Conservation (phyloP, 345 rosid species). For the Acer yangbiense region DNA sequence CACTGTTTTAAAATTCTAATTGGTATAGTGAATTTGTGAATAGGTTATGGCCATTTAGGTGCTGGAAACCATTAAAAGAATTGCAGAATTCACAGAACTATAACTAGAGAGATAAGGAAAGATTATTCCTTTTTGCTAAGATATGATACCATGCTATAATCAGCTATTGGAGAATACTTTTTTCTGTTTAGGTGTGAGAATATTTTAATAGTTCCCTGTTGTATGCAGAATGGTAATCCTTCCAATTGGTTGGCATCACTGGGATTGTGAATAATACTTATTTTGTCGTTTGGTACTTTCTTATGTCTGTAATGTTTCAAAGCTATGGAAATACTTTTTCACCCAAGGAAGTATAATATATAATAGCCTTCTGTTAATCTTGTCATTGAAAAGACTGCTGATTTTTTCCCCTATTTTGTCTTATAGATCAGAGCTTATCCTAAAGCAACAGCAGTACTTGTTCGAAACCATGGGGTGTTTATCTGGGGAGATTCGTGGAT, state of each 20-base stretch:
- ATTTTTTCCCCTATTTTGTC: background rate
- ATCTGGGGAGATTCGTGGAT: constrained; percentile 77
- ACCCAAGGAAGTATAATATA: background rate
- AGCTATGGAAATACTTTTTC: too few relatives aligned
- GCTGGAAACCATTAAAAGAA: background rate
- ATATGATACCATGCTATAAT: background rate
- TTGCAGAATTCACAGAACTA: background rate
- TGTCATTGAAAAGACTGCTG: background rate
- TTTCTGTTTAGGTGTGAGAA: background rate
- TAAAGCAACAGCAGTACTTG: constrained; percentile 61
- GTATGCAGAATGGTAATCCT: background rate
- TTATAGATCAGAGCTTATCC: constrained; percentile 54
- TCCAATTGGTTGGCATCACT: background rate
- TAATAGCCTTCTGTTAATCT: background rate
- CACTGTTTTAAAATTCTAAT: background rate
- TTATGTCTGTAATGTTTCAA: too few relatives aligned
- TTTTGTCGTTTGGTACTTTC: background rate
- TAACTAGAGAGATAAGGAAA: background rate
- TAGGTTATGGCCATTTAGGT: background rate
- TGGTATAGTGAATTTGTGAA: background rate
- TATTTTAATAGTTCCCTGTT: background rate
- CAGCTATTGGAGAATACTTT: background rate
- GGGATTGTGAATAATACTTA: background rate
- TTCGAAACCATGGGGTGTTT: constrained; percentile 61
- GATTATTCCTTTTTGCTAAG: background rate